Base-by-base conservation (phyloP, 768 basidiomycete genomes). In the Imleria badia region DNA sequence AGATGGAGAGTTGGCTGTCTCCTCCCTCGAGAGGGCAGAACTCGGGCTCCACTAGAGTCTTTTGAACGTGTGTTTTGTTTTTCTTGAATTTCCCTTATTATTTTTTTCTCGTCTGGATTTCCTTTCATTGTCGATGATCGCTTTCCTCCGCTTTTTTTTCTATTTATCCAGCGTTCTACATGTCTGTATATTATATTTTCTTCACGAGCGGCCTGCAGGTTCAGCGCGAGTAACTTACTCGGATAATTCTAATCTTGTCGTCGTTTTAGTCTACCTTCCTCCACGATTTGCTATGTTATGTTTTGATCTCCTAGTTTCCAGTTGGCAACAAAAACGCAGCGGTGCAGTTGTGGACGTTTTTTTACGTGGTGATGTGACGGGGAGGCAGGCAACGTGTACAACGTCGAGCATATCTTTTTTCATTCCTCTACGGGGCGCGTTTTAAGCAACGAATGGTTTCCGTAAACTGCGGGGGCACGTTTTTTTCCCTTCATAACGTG, bases 1-100 rank as follows among this genome's bases (percentile, higher is more conserved):
- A 70, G 64, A 67, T 72, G 71, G 69, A 71, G 61, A 72, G 52
- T 41, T 71, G 69, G 69, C 34, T 69, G 53, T 58, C 68, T 19
- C 61, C 68, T 20, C 59, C 68, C 36, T 48, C 69, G 15, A 56
- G 71, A 34, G 67, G 69, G 4, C 66, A 71, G 49, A 72, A 42
- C 51, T 67, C 71, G 34, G 65, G 69, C 29, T 71, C 69, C 12
- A 43, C 71, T 30, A 52, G 67, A 51, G 62, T 71, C 41, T 61
- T 71, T 58, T 72, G 62, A 70, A 13, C n/a, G 9, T 38, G 34
- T 38, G 41, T 52, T 12, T 31, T 54, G 17, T 40, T 30, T 6
- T 43, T 51, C 19, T 45, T 33, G 22, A n/a, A 7, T 44, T 17
- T 15, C 20, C 1, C n/a, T 48, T 36, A 11, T 53, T 54, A 19